Percentiles rank a stretch among this genome's conserved stretches.
Conservation (phyloP, 2,329 filamentous ascomycete species). For the Colletotrichum endophyticum region DNA sequence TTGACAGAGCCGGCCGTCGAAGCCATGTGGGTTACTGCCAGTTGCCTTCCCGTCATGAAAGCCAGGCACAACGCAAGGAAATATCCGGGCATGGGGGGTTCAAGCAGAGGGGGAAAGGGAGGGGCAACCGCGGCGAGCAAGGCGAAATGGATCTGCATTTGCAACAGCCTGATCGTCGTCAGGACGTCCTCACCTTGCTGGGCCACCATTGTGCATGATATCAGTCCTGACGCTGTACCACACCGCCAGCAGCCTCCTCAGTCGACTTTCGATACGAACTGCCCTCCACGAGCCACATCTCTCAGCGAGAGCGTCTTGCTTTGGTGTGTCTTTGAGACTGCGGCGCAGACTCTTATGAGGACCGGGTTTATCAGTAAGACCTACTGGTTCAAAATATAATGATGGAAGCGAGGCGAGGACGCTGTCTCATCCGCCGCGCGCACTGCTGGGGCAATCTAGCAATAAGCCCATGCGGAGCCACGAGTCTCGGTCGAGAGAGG, state of each 20-base stretch:
- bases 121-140: neutral
- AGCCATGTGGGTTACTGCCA: slow-evolving; percentile 12
- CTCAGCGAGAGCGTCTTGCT: neutral
- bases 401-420: neutral
- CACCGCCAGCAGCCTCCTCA: neutral
- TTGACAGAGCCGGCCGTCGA: slow-evolving; percentile 1
- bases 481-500: neutral
- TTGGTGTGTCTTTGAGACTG: neutral
- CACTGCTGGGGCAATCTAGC: neutral
- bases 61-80: neutral
- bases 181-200: neutral
- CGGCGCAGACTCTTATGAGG: neutral
- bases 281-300: neutral
- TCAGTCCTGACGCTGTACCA: slow-evolving; percentile 12
- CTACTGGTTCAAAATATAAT: neutral
- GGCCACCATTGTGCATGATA: slow-evolving; percentile 6
- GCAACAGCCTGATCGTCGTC: slow-evolving; percentile 11
- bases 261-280: slow-evolving; percentile 22
- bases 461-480: neutral
- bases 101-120: neutral
- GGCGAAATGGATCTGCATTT: slow-evolving; percentile 1
- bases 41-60: slow-evolving; percentile 2
- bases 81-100: neutral
- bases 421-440: slow-evolving; percentile 6
- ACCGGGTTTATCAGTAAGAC: neutral